A percentile compares a stretch with the other conserved stretches of the same genome.
Conservation (phyloP, 768 basidiomycete species). For the Pleurotus pulmonarius region DNA sequence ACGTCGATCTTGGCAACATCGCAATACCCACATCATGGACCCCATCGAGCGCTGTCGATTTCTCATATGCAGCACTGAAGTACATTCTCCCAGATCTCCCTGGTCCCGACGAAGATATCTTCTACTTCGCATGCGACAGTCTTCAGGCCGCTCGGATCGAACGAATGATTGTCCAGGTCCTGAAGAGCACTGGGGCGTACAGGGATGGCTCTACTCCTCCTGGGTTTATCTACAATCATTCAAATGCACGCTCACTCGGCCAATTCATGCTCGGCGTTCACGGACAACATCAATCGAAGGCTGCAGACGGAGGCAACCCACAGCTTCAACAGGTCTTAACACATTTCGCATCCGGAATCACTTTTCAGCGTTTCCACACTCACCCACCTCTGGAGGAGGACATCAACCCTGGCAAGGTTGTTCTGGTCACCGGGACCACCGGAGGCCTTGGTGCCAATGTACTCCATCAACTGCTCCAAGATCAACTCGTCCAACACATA, state of each 20-base stretch:
- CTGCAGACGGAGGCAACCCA: background rate
- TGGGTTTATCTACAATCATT: conserved; percentile 25
- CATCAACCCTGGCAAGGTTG: conserved; percentile 10
- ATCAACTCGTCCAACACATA: background rate
- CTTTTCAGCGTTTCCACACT: background rate
- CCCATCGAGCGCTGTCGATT: background rate
- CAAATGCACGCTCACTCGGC: conserved; percentile 21
- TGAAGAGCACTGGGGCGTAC: background rate
- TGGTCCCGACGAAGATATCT: background rate
- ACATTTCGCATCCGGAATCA: background rate
- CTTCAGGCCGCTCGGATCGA: background rate
- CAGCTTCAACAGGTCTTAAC: background rate
- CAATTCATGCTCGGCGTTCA: conserved; percentile 14
- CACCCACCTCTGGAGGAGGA: background rate
- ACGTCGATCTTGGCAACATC: background rate
- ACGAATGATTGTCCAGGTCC: background rate
- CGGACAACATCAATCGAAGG: conserved; percentile 10
- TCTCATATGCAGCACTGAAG: background rate
- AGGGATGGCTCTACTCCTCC: background rate
- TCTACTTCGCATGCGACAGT: background rate
- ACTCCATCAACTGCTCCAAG: conserved; percentile 23
- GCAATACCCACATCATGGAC: background rate
- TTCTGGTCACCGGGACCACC: conserved; percentile 37
- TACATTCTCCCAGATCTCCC: background rate
- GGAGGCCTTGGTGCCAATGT: conserved; percentile 36